These are phyloP conservation scores for Hypomyces rosellus DNA, from an alignment of 2,329 filamentous ascomycete species.

Conservation along the genomic window DNA sequence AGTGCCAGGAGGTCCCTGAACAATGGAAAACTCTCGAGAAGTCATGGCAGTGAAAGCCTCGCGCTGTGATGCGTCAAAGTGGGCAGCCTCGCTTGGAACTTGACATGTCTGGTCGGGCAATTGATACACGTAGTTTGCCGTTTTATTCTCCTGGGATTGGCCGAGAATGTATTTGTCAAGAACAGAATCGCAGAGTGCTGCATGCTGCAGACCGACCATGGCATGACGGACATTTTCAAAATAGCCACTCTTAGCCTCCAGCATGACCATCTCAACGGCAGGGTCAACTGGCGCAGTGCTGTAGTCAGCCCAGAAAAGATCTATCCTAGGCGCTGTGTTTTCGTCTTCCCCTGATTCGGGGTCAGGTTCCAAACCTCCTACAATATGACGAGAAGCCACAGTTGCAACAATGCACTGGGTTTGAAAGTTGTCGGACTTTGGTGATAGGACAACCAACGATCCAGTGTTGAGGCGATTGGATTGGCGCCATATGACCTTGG, in stretches of 20 bases:
- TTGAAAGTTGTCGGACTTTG: conserved; percentile 54
- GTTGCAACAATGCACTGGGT: conserved; percentile 62
- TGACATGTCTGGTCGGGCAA: not conserved
- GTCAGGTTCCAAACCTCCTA: conserved; percentile 52
- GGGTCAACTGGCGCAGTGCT: conserved; percentile 63
- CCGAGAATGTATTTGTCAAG: conserved; percentile 56
- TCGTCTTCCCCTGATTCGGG: conserved; percentile 15
- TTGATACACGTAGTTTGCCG: conserved; percentile 25
- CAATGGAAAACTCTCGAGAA: conserved; percentile 63
- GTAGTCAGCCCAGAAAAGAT: conserved; percentile 62
- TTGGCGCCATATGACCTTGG: conserved; percentile 58
- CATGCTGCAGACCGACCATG: conserved; percentile 64
- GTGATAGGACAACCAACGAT: conserved; percentile 46
- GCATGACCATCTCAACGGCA: conserved; percentile 64
- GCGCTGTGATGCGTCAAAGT: conserved; percentile 66
- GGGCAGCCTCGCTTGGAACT: conserved; percentile 16
- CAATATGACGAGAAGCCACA: conserved; percentile 63
- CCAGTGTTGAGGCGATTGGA: conserved; percentile 48
- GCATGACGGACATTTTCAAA: conserved; percentile 72
- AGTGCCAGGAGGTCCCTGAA: conserved; percentile 74
- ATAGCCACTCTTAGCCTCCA: conserved; percentile 68
- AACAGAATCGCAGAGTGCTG: conserved; percentile 45
- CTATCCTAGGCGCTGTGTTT: conserved; percentile 57
- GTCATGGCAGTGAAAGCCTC: conserved; percentile 63
- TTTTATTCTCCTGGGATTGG: conserved; percentile 28